Conservation (phyloP, 805 yeast species). For the Candida vartiovaarae region DNA sequence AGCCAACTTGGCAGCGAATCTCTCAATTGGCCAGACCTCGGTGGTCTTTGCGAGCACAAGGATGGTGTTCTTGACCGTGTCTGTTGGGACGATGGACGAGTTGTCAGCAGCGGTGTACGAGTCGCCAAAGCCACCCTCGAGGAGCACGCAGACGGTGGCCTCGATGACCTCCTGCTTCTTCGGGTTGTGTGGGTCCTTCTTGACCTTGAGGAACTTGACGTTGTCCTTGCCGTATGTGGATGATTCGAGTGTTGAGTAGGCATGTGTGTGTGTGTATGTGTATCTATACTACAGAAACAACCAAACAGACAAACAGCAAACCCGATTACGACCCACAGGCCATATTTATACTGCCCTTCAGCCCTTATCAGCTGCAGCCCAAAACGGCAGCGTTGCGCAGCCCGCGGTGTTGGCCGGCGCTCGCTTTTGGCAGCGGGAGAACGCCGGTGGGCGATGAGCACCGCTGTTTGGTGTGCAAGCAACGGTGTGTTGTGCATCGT, state of each 20-base stretch:
- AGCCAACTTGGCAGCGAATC: slow-evolving; percentile 80
- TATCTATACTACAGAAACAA: neutral
- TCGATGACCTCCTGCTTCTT: slow-evolving; percentile 76
- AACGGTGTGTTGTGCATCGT: neutral
- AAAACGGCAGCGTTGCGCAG: neutral
- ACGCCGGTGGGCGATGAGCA: neutral
- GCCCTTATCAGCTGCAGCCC: neutral
- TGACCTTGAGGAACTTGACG: slow-evolving; percentile 87
- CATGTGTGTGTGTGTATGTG: slow-evolving; percentile 9
- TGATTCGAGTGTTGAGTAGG: slow-evolving; percentile 25
- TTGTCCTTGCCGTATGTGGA: slow-evolving; percentile 89
- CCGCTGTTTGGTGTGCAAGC: slow-evolving; percentile 19
- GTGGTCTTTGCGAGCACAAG: slow-evolving; percentile 74
- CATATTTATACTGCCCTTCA: neutral
- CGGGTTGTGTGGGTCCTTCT: slow-evolving; percentile 68
- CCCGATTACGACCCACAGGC: too few species aligned
- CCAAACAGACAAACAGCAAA: too few species aligned
- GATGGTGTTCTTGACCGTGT: slow-evolving; percentile 86
- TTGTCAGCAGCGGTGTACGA: slow-evolving; percentile 89
- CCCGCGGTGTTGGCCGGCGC: slow-evolving; percentile 2
- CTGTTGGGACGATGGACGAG: slow-evolving; percentile 86
- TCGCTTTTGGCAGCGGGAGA: neutral
- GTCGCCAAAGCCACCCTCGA: slow-evolving; percentile 71
- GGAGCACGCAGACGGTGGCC: slow-evolving; percentile 69
- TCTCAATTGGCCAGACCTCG: slow-evolving; percentile 87